Conservation (phyloP, 2,329 filamentous ascomycete species). For the Diaporthe ampelina region DNA sequence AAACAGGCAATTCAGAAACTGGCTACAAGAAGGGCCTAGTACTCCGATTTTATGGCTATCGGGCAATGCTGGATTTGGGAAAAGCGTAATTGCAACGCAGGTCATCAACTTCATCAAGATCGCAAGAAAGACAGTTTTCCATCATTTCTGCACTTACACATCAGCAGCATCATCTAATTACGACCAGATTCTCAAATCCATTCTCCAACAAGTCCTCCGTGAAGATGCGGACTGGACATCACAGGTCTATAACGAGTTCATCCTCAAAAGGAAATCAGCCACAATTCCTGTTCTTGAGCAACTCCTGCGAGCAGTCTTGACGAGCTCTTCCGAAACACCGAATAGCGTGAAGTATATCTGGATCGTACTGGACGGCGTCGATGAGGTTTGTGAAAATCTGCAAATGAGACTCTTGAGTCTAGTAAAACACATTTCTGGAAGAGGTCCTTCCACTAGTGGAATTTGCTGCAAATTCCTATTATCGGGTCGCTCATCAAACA, state of each 20-base stretch:
- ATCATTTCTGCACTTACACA: conserved; percentile 53
- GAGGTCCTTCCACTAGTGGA: conserved; percentile 19
- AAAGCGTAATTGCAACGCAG: conserved; percentile 51
- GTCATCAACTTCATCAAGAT: conserved; percentile 49
- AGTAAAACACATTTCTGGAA: conserved; percentile 41
- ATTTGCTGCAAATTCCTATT: conserved; percentile 49
- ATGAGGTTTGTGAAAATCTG: conserved; percentile 43
- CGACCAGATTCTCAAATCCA: conserved; percentile 50
- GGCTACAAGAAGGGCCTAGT: conserved; percentile 45
- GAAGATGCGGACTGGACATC: conserved; percentile 45
- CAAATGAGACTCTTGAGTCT: conserved; percentile 40
- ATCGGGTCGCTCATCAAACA: conserved; percentile 44
- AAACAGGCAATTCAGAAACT: conserved; percentile 46
- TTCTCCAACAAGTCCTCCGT: conserved; percentile 51
- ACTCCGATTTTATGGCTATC: conserved; percentile 46
- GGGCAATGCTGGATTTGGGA: conserved; percentile 53
- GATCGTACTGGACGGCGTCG: conserved; percentile 49
- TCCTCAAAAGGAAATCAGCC: conserved; percentile 45
- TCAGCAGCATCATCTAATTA: conserved; percentile 51
- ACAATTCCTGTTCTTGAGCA: conserved; percentile 44
- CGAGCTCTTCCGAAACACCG: conserved; percentile 35
- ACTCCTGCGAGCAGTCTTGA: conserved; percentile 42
- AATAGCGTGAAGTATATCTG: conserved; percentile 42
- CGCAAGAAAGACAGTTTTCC: conserved; percentile 41
- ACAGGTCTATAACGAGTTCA: conserved; percentile 46